Evolutionary conservation across 306 rosid species (phyloP), one percentile per base, ranked within the genome.

Genomic region (Albizia julibrissin): DNA sequence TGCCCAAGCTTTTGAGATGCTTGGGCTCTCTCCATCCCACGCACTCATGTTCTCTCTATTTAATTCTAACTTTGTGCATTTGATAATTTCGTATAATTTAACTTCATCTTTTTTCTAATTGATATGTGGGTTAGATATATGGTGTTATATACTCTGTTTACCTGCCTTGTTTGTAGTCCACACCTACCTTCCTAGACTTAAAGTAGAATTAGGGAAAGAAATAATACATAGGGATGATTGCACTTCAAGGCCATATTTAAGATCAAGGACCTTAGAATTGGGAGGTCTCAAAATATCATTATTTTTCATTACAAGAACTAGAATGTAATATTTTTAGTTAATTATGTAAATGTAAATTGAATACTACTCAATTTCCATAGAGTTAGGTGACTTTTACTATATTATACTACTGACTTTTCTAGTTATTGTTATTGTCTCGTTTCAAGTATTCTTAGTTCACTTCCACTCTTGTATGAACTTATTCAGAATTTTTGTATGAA

Each of bases 41-140:
- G 5, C 40, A 37, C 40, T 8, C 40, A 37, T 37, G 5, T 37
- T 37, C 8, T 6, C 40, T 19, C 62, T 27, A 21, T n/a, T 26
- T 21, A 13, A 56, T 56, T 56, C 62, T n/a, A 56, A 21, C 26
- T 56, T 56, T 8, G n/a, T 56, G 26, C 62, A 8, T 21, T 56
- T 56, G 27, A 56, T 56, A 58, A 33, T 46, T 54, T 14, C 40
- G 56, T 81, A 11, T 44, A 37, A 65, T n/a, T 70, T 65, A 64
- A 59, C 49, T 56, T 76, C 31, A 34, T n/a, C 37, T 1, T 72
- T 77, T 80, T 82, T 79, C 77, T 81, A 54, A 75, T 81, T 78
- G 47, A 67, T 64, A 64, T 54, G 43, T 67, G 68, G 79, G 70
- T 75, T 4, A 58, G 65, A 56, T 56, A 12, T 40, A 3, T 74